Evolutionary conservation across 371 early-diverging fungal genomes (phyloP).

Genomic region (Circinella umbellata): DNA sequence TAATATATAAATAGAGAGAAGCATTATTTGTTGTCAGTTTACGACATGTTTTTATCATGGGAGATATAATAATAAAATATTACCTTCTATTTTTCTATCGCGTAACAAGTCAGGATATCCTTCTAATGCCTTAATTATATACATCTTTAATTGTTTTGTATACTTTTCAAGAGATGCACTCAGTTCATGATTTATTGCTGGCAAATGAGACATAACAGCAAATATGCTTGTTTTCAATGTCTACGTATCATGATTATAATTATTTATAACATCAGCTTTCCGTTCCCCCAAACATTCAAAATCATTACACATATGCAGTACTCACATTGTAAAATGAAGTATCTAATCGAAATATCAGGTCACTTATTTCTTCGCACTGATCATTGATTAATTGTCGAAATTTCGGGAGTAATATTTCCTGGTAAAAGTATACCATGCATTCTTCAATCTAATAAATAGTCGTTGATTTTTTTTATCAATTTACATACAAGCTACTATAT

Average conservation of each 20-base stretch:
- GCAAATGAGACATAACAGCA: not conserved
- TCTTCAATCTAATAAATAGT: not conserved
- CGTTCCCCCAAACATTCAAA: too few relatives aligned
- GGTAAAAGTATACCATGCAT: not conserved
- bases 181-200: not conserved
- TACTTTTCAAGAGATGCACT: not conserved
- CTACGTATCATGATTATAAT: not conserved
- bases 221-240: not conserved
- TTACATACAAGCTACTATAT: too few relatives aligned
- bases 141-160: not conserved
- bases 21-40: not conserved
- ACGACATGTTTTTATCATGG: too few relatives aligned
- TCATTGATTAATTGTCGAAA: not conserved
- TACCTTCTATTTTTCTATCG: not conserved
- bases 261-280: not conserved
- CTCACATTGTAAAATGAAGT: not conserved
- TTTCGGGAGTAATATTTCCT: not conserved
- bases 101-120: not conserved
- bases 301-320: not conserved
- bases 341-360: not conserved
- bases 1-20: too few relatives aligned
- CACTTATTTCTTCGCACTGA: not conserved
- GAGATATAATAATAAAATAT: not conserved
- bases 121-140: not conserved
- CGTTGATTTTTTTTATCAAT: too few relatives aligned